These are phyloP conservation scores for Solanum gracilifrons DNA, from an alignment of 257 asterid species.

Conservation along the genomic window DNA sequence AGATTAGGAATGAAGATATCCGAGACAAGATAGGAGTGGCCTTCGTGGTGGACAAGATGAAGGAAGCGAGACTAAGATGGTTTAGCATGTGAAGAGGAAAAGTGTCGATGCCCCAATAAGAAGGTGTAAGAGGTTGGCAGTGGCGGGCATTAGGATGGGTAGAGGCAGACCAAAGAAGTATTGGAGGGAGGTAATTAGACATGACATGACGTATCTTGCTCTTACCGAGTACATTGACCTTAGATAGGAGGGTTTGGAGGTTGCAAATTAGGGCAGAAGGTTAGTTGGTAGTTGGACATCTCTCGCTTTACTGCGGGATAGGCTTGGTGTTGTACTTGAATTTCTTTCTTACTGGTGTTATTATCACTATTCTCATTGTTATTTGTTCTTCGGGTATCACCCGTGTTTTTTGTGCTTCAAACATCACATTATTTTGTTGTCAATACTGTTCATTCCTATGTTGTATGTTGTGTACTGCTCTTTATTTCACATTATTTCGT, in stretches of 20 bases:
- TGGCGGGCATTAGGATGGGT: background rate
- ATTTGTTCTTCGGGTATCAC: background rate
- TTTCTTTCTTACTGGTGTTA: background rate
- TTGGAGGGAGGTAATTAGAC: no score
- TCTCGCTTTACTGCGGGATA: background rate
- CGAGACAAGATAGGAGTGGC: background rate
- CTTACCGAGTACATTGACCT: background rate
- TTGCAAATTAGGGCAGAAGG: background rate
- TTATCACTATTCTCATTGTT: background rate
- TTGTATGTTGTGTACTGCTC: background rate
- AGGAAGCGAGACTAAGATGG: background rate
- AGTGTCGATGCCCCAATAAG: background rate
- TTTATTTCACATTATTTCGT: background rate
- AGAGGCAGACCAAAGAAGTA: no score
- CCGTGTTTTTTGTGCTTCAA: background rate
- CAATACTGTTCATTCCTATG: background rate
- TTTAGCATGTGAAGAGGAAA: background rate
- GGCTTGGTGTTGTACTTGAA: background rate
- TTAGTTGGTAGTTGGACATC: background rate
- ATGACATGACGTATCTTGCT: background rate
- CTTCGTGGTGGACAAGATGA: background rate
- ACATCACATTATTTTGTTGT: background rate
- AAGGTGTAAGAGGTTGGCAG: no score
- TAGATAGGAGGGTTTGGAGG: background rate
- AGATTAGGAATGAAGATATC: background rate